phyloP scores from a whole-genome alignment of 176 grass and related monocot genomes.

The Carex scoparia region DNA sequence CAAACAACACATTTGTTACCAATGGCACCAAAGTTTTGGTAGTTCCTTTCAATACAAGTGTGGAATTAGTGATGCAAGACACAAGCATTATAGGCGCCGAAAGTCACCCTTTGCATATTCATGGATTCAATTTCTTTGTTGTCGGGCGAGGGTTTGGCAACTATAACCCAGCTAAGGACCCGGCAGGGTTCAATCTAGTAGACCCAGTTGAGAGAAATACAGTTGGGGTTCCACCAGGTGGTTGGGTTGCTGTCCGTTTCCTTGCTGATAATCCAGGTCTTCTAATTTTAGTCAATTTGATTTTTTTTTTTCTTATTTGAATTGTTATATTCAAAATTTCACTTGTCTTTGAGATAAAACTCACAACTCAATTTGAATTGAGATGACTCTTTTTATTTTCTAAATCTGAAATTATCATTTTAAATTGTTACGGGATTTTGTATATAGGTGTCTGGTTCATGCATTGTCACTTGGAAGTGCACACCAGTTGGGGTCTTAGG shows the following conservation, averaged over 20 bases:
- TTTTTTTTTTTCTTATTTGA: neutral
- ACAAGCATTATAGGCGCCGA: conserved; percentile 48
- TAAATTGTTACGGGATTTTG: neutral
- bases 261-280: conserved; percentile 59
- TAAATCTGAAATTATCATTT: neutral
- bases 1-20: conserved; percentile 46
- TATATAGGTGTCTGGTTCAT: conserved; percentile 72
- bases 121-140: conserved; percentile 65
- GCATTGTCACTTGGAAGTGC: conserved; percentile 83
- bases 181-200: conserved; percentile 45
- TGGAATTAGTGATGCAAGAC: conserved; percentile 75
- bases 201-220: conserved; percentile 71
- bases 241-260: conserved; percentile 72
- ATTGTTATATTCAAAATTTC: neutral
- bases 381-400: neutral
- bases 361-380: neutral
- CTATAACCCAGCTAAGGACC: conserved; percentile 40
- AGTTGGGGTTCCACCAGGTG: conserved; percentile 55
- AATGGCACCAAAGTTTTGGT: conserved; percentile 62
- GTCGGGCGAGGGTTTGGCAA: conserved; percentile 51
- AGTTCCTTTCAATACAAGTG: conserved; percentile 45
- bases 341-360: neutral
- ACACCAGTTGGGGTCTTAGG: conserved; percentile 68
- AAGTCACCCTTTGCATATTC: conserved; percentile 73
- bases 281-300: neutral